Conservation (phyloP, 106 monocot genomes). For the Dendrobium officinale region DNA sequence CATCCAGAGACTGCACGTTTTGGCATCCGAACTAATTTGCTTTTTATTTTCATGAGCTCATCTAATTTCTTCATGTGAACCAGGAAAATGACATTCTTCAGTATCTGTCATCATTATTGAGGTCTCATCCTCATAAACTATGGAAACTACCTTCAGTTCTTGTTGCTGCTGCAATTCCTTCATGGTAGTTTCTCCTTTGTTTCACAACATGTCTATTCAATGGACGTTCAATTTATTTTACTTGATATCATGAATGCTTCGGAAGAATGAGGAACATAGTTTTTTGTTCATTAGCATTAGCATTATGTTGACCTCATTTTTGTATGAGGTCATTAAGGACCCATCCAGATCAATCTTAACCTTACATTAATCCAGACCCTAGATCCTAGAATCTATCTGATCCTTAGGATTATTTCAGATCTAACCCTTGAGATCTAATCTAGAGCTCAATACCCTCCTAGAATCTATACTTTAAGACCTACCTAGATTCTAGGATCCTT, state of each 20-base stretch:
- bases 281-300: neutral
- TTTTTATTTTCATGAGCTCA: neutral
- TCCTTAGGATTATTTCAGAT: too few relatives aligned
- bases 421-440: too few relatives aligned
- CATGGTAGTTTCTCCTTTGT: conserved; percentile 33
- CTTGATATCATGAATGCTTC: neutral
- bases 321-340: too few relatives aligned
- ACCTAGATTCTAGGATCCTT: too few relatives aligned
- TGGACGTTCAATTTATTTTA: neutral
- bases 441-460: too few relatives aligned
- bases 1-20: neutral
- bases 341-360: too few relatives aligned
- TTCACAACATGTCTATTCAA: neutral
- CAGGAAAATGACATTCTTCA: conserved; percentile 66
- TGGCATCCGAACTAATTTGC: neutral
- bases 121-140: conserved; percentile 30
- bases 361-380: too few relatives aligned
- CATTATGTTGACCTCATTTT: too few relatives aligned
- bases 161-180: conserved; percentile 45
- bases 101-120: conserved; percentile 35
- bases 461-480: too few relatives aligned
- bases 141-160: conserved; percentile 62
- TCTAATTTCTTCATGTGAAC: conserved; percentile 13
- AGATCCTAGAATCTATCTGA: too few relatives aligned
- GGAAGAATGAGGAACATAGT: neutral